These are phyloP conservation scores for Colletotrichum plurivorum DNA, from an alignment of 2,329 filamentous ascomycete genomes.

Conservation along the genomic window DNA sequence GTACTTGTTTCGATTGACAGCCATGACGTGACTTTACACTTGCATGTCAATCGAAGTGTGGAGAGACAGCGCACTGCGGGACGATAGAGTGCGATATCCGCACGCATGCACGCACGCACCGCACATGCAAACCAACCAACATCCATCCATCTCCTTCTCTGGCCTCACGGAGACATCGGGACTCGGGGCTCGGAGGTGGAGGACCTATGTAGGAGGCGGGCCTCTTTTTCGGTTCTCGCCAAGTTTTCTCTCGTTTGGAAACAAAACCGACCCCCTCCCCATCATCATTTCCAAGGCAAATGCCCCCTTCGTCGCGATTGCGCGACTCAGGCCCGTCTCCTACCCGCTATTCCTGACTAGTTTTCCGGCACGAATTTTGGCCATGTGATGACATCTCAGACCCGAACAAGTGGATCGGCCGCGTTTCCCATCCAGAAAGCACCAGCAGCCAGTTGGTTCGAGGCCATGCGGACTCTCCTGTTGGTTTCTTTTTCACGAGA, in stretches of 20 bases:
- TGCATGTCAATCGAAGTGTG: conserved; percentile 6
- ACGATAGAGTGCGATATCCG: conserved; percentile 9
- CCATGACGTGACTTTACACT: conserved; percentile 4
- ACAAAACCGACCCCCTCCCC: neutral
- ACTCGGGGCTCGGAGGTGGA: conserved; percentile 3
- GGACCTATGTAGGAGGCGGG: neutral
- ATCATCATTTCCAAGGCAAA: conserved; percentile 1
- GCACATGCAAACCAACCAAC: neutral
- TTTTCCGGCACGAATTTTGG: conserved; percentile 25
- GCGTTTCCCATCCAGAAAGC: conserved; percentile 24
- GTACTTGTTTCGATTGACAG: conserved; percentile 8
- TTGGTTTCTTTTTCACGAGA: neutral
- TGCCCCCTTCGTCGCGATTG: neutral
- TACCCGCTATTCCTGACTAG: conserved; percentile 34
- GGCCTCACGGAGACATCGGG: conserved; percentile 2
- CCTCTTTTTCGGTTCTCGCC: neutral
- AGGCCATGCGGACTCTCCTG: too few species aligned
- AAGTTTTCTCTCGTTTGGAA: conserved; percentile 20
- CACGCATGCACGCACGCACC: neutral
- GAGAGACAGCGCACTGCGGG: conserved; percentile 4
- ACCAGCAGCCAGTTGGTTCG: conserved; percentile 6
- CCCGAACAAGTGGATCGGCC: conserved; percentile 36
- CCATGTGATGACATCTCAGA: conserved; percentile 41
- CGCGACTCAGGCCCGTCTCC: conserved; percentile 31
- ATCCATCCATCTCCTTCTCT: neutral